These are phyloP conservation scores for Corallochytrium limacisporum DNA, from an alignment of 78 protist species.

Conservation along the genomic window DNA sequence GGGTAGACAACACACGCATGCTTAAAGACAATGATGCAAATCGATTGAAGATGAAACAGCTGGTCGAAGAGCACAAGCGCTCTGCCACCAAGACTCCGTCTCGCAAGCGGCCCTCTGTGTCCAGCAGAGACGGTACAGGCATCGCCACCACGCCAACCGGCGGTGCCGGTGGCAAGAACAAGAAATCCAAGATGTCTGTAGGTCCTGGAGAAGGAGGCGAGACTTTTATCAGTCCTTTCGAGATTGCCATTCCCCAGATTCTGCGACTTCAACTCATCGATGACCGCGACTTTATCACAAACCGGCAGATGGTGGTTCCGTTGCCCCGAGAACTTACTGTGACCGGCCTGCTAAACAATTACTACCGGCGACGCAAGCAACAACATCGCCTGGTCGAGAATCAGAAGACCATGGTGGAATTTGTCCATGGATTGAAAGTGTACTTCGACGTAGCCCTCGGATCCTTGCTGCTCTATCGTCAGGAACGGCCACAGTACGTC, in stretches of 20 bases:
- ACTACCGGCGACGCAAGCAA: background rate
- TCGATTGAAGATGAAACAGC: no score
- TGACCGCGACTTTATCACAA: constrained; percentile 1
- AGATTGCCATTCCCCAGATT: background rate
- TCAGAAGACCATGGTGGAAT: background rate
- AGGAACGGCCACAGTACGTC: constrained; percentile 20
- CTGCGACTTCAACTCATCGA: constrained; percentile 9
- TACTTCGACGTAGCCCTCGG: constrained; percentile 23
- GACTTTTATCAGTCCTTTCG: background rate
- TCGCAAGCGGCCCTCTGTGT: background rate
- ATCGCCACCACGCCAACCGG: background rate
- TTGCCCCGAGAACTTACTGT: constrained; percentile 16
- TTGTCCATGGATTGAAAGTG: background rate
- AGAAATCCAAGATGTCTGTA: background rate
- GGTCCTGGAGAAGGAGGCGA: background rate
- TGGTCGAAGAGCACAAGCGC: background rate
- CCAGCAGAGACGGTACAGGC: background rate
- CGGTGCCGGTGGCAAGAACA: no score
- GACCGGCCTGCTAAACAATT: background rate
- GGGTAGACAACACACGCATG: constrained; percentile 1
- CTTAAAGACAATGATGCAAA: constrained; percentile 9
- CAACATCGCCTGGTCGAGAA: background rate
- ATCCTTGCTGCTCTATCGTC: constrained; percentile 8
- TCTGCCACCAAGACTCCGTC: background rate
- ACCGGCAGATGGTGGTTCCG: background rate